These are phyloP conservation scores for Orbilia oligospora DNA, from an alignment of 2,329 filamentous ascomycete genomes.

Conservation along the genomic window DNA sequence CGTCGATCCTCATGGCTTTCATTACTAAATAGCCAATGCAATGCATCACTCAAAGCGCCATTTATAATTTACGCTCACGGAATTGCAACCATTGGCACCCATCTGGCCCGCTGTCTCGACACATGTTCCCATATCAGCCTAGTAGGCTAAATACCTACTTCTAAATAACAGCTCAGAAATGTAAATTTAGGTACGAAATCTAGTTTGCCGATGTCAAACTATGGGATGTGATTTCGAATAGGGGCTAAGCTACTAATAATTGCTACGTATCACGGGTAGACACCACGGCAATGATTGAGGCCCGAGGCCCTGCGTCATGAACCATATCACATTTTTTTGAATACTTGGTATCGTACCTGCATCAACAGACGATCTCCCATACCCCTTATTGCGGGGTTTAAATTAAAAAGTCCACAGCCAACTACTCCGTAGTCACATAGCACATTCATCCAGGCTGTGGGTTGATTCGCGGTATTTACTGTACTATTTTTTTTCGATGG, in stretches of 20 bases:
- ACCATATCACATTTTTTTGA: conserved; percentile 31
- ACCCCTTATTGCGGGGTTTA: conserved; percentile 31
- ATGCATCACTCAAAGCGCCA: conserved; percentile 12
- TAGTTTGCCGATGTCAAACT: not conserved
- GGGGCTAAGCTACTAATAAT: not conserved
- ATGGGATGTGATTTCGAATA: conserved; percentile 24
- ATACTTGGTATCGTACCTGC: conserved; percentile 57
- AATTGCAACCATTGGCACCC: conserved; percentile 11
- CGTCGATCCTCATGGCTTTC: conserved; percentile 12
- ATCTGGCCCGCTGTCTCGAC: not conserved
- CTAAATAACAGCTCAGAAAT: not conserved
- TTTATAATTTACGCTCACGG: not conserved
- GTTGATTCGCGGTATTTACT: conserved; percentile 14
- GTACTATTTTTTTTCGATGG: not conserved
- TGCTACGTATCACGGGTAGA: not conserved
- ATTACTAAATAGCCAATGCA: not conserved
- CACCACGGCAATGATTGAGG: not conserved
- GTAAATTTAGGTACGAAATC: not conserved
- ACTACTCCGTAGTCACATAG: too few relatives aligned
- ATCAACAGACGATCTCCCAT: conserved; percentile 39
- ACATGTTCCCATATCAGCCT: conserved; percentile 33
- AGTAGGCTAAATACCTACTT: conserved; percentile 48
- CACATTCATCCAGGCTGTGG: not conserved
- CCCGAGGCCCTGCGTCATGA: conserved; percentile 25
- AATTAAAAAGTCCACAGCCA: conserved; percentile 16